Evolutionary conservation across 768 basidiomycete genomes (phyloP).

Genomic region (Mycena chlorophos): DNA sequence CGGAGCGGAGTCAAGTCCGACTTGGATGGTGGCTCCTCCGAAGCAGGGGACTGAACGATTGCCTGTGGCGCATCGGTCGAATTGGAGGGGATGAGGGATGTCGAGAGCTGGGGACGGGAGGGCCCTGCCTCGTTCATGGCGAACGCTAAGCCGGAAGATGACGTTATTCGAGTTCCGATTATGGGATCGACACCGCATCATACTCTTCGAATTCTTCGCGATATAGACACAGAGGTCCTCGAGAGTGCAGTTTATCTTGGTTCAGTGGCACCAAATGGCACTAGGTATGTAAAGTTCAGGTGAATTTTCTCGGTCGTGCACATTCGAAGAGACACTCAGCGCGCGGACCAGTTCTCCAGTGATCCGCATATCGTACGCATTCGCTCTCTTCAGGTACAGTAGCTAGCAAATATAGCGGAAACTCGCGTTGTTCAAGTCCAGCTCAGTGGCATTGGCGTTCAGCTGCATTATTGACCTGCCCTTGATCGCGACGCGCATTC

Average conservation of each 20-base stretch:
- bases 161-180: not conserved
- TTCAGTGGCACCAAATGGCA: no score
- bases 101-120: not conserved
- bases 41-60: slow-evolving; percentile 14
- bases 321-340: no score
- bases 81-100: not conserved
- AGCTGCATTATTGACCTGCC: slow-evolving; percentile 2
- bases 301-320: no score
- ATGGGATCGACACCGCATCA: not conserved
- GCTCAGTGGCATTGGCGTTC: not conserved
- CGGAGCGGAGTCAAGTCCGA: slow-evolving; percentile 76
- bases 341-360: no score
- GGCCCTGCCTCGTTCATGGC: not conserved
- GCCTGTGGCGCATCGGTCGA: not conserved
- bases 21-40: slow-evolving; percentile 8
- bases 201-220: not conserved
- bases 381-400: no score
- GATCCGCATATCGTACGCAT: no score
- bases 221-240: slow-evolving; percentile 2
- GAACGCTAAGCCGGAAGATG: not conserved
- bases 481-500: slow-evolving; percentile 12
- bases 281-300: no score
- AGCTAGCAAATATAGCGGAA: slow-evolving; percentile 10
- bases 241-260: no score
- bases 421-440: slow-evolving; percentile 12